Percentiles rank a stretch among this genome's conserved stretches.
phyloP scores from a whole-genome alignment of 148 eudicot species.

The Rhododendron williamsianum region DNA sequence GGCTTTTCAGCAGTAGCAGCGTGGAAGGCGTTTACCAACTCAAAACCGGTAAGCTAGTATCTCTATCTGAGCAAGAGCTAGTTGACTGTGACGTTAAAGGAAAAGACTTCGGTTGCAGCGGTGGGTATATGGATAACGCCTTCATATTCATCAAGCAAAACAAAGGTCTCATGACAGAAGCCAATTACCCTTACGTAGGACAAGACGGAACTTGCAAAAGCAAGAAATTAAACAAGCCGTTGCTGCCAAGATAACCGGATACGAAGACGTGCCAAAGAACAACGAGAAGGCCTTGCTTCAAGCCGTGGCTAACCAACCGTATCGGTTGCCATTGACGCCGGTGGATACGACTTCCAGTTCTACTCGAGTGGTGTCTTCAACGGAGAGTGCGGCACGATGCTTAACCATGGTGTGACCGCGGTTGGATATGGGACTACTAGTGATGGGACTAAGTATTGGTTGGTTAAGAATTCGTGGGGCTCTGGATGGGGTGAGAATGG shows the following conservation, averaged over 20 bases:
- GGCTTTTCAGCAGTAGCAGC: constrained; percentile 52
- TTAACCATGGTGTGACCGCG: constrained; percentile 36
- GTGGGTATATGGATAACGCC: constrained; percentile 36
- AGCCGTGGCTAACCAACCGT: constrained; percentile 48
- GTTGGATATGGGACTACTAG: constrained; percentile 16
- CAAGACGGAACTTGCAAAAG: constrained; percentile 24
- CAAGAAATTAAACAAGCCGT: constrained; percentile 10
- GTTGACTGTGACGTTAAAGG: constrained; percentile 44
- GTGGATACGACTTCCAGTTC: constrained; percentile 30
- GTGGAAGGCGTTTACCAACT: constrained; percentile 31
- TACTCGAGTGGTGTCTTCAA: constrained; percentile 39
- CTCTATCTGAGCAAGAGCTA: constrained; percentile 54
- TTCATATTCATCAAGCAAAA: constrained; percentile 30
- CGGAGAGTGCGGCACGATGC: constrained; percentile 32
- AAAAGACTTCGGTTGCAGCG: constrained; percentile 31
- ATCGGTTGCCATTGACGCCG: constrained; percentile 31
- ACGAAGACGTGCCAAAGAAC: constrained; percentile 35
- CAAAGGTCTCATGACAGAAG: constrained; percentile 45
- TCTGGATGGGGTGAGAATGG: constrained; percentile 46
- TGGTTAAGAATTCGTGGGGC: constrained; percentile 55
- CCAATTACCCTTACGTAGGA: constrained; percentile 43
- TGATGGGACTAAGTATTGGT: constrained; percentile 40
- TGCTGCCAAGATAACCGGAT: constrained; percentile 30
- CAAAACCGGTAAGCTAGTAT: constrained; percentile 28
- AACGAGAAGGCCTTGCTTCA: constrained; percentile 30